Base-by-base conservation (phyloP, 2,329 filamentous ascomycete species). In the Fusarium scirpi region DNA sequence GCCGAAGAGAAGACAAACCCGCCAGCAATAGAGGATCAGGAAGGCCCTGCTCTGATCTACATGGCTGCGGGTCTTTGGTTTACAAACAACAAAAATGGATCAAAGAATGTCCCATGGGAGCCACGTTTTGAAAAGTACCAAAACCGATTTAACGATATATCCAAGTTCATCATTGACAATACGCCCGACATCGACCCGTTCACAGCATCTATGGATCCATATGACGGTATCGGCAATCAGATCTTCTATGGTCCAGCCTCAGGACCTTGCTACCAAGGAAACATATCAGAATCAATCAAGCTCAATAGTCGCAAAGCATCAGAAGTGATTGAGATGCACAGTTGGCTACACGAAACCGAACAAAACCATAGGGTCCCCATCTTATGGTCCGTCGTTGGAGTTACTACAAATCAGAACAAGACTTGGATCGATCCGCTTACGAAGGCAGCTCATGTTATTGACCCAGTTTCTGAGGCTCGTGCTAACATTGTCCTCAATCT, bases 401-500 rank as follows among this genome's bases (percentile, higher is more conserved):
- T 74, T 3, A 61, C 65, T 6, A 43, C 40, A 1, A 34, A 62
- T 12, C 66, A 75, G 18, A 67, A 72, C 9, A 40, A 69, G 16
- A 65, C 62, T 32, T 71, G 66, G 30, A 63, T 67, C 3, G 73
- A 77, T 18, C 72, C 58, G 10, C 43, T 65, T 13, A 24, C 47
- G 5, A 76, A 69, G 0, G 61, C 76, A 8, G 69, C 79, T 16
- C 79, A 81, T 41, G 78, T 77, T 3, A 69, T 71, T 12, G 69
- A 75, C n/a, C 46, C 62, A 0, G 70, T 77, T 10, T 70, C 76
- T 2, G 74, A 78, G 27, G 71, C 61, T 67, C 78, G 71, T 70
- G 82, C 73, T 47, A 78, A 56, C 74, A 77, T 88, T 6, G 67
- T 89, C 1, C 79, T 90, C 34, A 87, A 87, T 62, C 74, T 84